phyloP scores from a whole-genome alignment of 306 rosid species.

The Medicago truncatula region MtrunA17r5.0-ANR NC_053046.1:43815001-43815500 shows the following conservation, averaged over 20 bases:
- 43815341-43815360: constrained; percentile 4
- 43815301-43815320: background rate
- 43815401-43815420: constrained; percentile 92
- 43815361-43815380: constrained; percentile 54
- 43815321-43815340: constrained; percentile 1
- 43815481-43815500: constrained; percentile 80
- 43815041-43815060: background rate
- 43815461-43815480: constrained; percentile 83
- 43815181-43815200: too few species aligned
- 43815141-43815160: too few species aligned
- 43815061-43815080: background rate
- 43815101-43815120: background rate
- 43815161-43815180: too few species aligned
- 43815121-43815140: background rate
- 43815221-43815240: background rate
- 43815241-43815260: background rate
- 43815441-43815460: constrained; percentile 80
- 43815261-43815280: background rate
- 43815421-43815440: constrained; percentile 73
- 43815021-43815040: background rate
- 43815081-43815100: background rate
- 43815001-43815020: constrained; percentile 5
- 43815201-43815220: too few species aligned
- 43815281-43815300: background rate
- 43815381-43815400: constrained; percentile 99